Percentiles rank a stretch among this genome's conserved stretches.
Evolutionary conservation across 768 basidiomycete species (phyloP).

Genomic region (Russula foetens): DNA sequence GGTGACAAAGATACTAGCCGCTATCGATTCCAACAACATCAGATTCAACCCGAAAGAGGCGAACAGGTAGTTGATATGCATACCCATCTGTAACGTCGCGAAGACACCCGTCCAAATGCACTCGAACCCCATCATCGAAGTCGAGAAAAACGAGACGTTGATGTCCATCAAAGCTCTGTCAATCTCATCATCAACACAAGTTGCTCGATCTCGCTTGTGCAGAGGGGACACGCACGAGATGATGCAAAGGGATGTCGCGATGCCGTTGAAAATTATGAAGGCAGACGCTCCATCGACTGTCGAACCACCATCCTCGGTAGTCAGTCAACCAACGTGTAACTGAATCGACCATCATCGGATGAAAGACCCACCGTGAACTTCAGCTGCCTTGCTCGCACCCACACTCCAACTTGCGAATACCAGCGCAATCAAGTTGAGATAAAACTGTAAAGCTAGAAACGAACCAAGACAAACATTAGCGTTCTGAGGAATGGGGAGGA

Average conservation of each 20-base stretch:
- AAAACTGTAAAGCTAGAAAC: constrained; percentile 34
- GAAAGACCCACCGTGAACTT: not conserved
- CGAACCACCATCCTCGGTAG: not conserved
- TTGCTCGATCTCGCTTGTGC: constrained; percentile 27
- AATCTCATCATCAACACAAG: constrained; percentile 34
- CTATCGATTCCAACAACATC: constrained; percentile 26
- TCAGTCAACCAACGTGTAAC: not conserved
- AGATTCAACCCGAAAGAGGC: not conserved
- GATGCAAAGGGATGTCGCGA: constrained; percentile 29
- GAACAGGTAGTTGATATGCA: not conserved
- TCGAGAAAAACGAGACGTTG: constrained; percentile 31
- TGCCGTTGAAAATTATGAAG: constrained; percentile 5
- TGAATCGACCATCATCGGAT: not conserved
- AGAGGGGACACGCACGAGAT: constrained; percentile 27
- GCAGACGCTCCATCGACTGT: not conserved
- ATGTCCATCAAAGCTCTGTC: constrained; percentile 28
- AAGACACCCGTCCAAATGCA: constrained; percentile 47
- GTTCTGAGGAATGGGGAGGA: not conserved
- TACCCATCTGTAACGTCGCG: constrained; percentile 42
- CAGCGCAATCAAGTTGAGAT: constrained; percentile 23
- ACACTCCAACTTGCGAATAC: constrained; percentile 16
- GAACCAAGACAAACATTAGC: constrained; percentile 27
- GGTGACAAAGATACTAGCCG: constrained; percentile 41
- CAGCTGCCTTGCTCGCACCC: constrained; percentile 9
- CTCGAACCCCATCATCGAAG: constrained; percentile 42